Base-by-base conservation (phyloP, 768 basidiomycete species). In the Russula foetens region DNA sequence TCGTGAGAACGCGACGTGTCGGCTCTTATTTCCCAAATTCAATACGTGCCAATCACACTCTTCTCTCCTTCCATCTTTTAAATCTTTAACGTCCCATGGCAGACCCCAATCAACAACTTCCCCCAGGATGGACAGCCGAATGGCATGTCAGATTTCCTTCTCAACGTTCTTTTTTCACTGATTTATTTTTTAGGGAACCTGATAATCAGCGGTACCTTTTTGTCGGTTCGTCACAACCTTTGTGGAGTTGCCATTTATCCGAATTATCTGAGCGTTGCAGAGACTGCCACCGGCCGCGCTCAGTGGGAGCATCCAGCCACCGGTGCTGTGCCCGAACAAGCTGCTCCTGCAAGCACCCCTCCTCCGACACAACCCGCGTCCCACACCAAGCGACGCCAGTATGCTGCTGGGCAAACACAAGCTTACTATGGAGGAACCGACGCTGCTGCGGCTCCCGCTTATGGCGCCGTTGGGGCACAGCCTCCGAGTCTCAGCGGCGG, bases 351-450 rank as follows among this genome's bases (percentile, higher is more conserved):
- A 3, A 72, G 75, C 23, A 77, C 82, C 31, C 77, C 82, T 26
- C 74, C 77, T 17, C 70, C 71, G 2, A 56, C 66, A n/a, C 61
- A 62, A 14, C 19, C 56, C 5, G 72, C 79, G 7, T 70, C 74
- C 29, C 77, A 81, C 64, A 57, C 76, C 55, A 88, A 91, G 74
- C 87, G 92, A 66, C 86, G 95, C 47, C 93, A 96, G 72, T 98
- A 98, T 71, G 95, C 95, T 51, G 85, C 91, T 4, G 94, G 91
- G 12, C 94, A 97, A 73, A 92, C 92, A 1, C 91, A 93, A 69
- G 92, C 82, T 3, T 94, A 94, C 71, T 92, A 92, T 66, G 82
- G 84, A 38, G 70, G 74, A 12, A 71, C 73, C 14, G 77, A 78
- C 28, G 75, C 74, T 3, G 65, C 73, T 38, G 59, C 71, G 41